These are phyloP conservation scores for Pugionium dolabratum DNA, from an alignment of 345 rosid species.

Conservation along the genomic window DNA sequence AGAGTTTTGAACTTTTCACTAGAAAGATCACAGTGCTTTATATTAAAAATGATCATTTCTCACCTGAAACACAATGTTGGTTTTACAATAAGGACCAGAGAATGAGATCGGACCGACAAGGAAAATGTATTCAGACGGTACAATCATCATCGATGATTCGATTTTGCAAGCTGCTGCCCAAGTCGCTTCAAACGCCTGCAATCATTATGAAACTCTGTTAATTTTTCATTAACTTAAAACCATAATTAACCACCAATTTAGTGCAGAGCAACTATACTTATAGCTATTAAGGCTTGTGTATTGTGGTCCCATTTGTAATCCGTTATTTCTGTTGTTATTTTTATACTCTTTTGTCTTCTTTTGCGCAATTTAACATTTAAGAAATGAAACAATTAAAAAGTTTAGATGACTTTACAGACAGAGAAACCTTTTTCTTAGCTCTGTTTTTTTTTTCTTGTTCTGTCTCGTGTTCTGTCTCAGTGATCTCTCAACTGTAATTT, in stretches of 20 bases:
- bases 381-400: background rate
- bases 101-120: slow-evolving; percentile 89
- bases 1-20: background rate
- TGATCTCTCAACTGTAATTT: slow-evolving; percentile 27
- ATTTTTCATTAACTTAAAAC: slow-evolving; percentile 7
- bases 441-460: slow-evolving; percentile 17
- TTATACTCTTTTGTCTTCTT: slow-evolving; percentile 37
- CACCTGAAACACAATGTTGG: slow-evolving; percentile 86
- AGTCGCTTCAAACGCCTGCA: slow-evolving; percentile 88
- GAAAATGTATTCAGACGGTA: slow-evolving; percentile 58
- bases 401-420: slow-evolving; percentile 25
- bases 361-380: slow-evolving; percentile 9
- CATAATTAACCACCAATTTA: background rate
- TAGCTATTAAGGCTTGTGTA: slow-evolving; percentile 16
- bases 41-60: background rate
- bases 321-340: slow-evolving; percentile 41
- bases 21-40: background rate
- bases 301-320: slow-evolving; percentile 34
- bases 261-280: background rate
- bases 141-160: slow-evolving; percentile 58
- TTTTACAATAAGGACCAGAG: slow-evolving; percentile 91
- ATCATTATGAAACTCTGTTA: slow-evolving; percentile 1
- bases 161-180: slow-evolving; percentile 93
- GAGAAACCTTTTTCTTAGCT: slow-evolving; percentile 20
- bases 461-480: slow-evolving; percentile 29